Base-by-base conservation (phyloP, 164 flowering plant species). In the Macadamia integrifolia region DNA sequence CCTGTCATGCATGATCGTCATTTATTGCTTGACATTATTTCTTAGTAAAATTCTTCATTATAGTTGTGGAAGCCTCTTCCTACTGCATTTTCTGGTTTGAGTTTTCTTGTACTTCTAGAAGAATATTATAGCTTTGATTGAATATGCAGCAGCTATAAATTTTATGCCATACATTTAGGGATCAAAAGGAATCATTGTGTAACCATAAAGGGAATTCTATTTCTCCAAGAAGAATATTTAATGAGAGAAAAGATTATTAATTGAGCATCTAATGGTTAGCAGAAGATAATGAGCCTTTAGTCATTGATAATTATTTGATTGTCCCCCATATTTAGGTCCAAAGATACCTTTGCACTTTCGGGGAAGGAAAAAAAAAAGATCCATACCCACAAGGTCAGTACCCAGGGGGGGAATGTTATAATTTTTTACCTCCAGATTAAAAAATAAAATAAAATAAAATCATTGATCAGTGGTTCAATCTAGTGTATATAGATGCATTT, bases 1-100 rank as follows among this genome's bases (percentile, higher is more conserved):
- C n/a, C 44, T 59, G 9, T 50, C 23, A 42, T 66, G 69, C 30
- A 58, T 66, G 61, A 58, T 28, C 43, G 28, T 67, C 17, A 42
- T 58, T 43, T 67, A 53, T 56, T 67, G 60, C 9, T 29, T 60
- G n/a, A 35, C 60, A 66, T 66, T 46, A 8, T 53, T 49, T 29
- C 6, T 9, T 23, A 32, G 23, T 10, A 28, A 44, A 48, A 6
- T 1, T 48, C 28, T 53, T 53, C 15, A 4, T 53, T 53, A 14
- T 2, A 2, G 5, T 35, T 53, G 6, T 11, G 15, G 23, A 23
- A 23, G 23, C 23, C 23, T 23, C 23, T 23, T 23, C 18, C 17
- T 2, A 53, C n/a, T 12, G 17, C 57, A 53, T 53, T 53, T 53
- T 53, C 17, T 53, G 17, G 57, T 53, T 13, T 0, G 57, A 53